Conservation (phyloP, 805 yeast genomes). For the Hanseniaspora meyeri region DNA sequence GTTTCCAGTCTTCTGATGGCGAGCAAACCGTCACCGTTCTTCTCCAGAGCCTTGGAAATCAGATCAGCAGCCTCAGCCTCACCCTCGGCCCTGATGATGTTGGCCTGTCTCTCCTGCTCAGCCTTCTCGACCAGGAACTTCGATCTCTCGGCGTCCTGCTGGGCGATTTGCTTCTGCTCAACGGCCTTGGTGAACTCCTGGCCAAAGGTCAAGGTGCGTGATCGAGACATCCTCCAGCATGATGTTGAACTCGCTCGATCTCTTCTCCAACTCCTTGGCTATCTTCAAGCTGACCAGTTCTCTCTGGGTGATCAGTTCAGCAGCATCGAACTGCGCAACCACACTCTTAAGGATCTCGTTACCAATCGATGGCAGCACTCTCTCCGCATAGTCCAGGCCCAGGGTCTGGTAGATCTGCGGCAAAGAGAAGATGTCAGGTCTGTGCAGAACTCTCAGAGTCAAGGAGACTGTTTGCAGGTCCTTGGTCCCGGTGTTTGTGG, state of each 20-base stretch:
- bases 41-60: constrained; percentile 80
- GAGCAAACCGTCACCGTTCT: constrained; percentile 91
- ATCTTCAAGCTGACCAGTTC: constrained; percentile 85
- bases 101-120: constrained; percentile 92
- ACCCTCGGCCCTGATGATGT: constrained; percentile 95
- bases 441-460: constrained; percentile 82
- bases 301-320: constrained; percentile 92
- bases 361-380: constrained; percentile 85
- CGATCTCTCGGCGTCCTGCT: constrained; percentile 97
- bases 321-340: constrained; percentile 91
- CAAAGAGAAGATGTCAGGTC: constrained; percentile 76
- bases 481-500: constrained; percentile 92
- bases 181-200: constrained; percentile 95
- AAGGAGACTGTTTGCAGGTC: constrained; percentile 91
- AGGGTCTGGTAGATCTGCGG: constrained; percentile 82
- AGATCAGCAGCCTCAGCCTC: constrained; percentile 97
- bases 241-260: constrained; percentile 83
- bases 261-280: constrained; percentile 65
- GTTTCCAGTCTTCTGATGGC: constrained; percentile 93
- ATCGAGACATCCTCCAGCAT: constrained; percentile 92
- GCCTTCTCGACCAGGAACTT: constrained; percentile 87
- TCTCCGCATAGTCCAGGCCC: constrained; percentile 89
- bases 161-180: constrained; percentile 97
- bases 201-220: constrained; percentile 95
- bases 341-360: constrained; percentile 81